These are phyloP conservation scores for Exophiala phaeomuriformis DNA, from an alignment of 2,329 filamentous ascomycete genomes.

Conservation along the genomic window DNA sequence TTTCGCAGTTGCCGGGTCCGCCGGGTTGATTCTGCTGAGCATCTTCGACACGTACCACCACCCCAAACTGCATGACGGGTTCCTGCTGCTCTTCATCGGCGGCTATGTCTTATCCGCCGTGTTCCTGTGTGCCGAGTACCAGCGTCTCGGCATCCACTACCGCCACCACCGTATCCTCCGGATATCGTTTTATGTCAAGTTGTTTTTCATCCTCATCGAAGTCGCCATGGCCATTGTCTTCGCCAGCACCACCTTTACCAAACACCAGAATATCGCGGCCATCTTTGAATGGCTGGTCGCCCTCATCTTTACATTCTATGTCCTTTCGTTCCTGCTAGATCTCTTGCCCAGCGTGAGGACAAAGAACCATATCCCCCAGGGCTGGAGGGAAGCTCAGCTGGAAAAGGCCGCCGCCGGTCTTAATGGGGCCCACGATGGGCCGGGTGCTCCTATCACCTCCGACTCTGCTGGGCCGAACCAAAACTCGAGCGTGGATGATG, in stretches of 20 bases:
- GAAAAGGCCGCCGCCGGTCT: conserved; percentile 8
- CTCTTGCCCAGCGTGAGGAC: conserved; percentile 69
- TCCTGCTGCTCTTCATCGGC: conserved; percentile 73
- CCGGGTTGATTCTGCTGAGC: conserved; percentile 71
- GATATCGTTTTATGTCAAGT: conserved; percentile 79
- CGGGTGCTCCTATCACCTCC: conserved; percentile 10
- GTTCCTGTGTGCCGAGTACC: conserved; percentile 82
- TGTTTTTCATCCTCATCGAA: conserved; percentile 75
- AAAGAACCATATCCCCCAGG: conserved; percentile 42
- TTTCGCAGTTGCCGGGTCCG: conserved; percentile 62
- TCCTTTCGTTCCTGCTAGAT: conserved; percentile 80
- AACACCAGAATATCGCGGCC: conserved; percentile 59
- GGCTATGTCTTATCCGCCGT: conserved; percentile 81
- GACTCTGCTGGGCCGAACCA: conserved; percentile 17
- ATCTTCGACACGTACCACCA: conserved; percentile 78
- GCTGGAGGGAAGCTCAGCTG: conserved; percentile 20
- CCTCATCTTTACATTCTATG: conserved; percentile 47
- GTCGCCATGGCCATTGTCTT: conserved; percentile 62
- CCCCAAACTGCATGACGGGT: conserved; percentile 61
- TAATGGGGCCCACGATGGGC: conserved; percentile 2
- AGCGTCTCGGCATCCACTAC: conserved; percentile 73
- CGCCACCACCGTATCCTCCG: conserved; percentile 63
- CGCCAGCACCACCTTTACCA: conserved; percentile 40
- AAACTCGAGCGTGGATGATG: conserved; percentile 3
- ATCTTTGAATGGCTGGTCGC: conserved; percentile 62